Percentiles rank a stretch among this genome's conserved stretches.
These are phyloP conservation scores for Tylopilus intermedius DNA, from an alignment of 768 basidiomycete genomes.

Conservation along the genomic window DNA sequence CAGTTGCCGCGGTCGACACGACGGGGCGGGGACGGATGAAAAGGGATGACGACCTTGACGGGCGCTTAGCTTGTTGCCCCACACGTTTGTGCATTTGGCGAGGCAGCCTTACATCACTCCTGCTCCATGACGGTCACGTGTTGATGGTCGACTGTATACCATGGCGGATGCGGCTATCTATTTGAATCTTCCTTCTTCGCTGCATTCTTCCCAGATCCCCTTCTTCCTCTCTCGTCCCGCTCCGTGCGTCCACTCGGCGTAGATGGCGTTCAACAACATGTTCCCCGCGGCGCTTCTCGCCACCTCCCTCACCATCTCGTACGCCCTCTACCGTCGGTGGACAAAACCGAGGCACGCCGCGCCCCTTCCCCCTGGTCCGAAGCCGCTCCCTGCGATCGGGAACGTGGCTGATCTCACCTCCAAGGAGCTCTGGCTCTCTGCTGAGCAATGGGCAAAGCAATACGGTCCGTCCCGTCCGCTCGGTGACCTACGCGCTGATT, in stretches of 20 bases:
- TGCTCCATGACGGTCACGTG: conserved; percentile 8
- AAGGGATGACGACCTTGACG: too few species aligned
- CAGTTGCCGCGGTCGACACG: not conserved
- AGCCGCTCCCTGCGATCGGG: conserved; percentile 58
- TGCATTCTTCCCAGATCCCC: not conserved
- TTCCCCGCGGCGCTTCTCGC: conserved; percentile 22
- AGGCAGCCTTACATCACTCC: too few species aligned
- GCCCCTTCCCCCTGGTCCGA: conserved; percentile 63
- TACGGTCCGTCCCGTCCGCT: conserved; percentile 45
- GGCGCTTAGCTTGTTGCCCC: too few species aligned
- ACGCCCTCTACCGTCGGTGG: conserved; percentile 16
- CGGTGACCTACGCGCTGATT: not conserved
- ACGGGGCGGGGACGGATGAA: too few species aligned
- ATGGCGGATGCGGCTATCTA: not conserved
- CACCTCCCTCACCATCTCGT: conserved; percentile 12
- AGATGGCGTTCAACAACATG: conserved; percentile 10
- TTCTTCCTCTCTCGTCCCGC: not conserved
- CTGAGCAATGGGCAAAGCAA: conserved; percentile 53
- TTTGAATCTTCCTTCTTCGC: conserved; percentile 18
- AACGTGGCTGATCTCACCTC: conserved; percentile 57
- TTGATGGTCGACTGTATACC: not conserved
- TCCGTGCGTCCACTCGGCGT: not conserved
- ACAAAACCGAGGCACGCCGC: conserved; percentile 22
- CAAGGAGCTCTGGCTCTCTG: conserved; percentile 63
- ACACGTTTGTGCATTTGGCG: too few species aligned